Evolutionary conservation across 108 stramenopile genomes (phyloP).

Genomic region (Licmophora abbreviata): DNA sequence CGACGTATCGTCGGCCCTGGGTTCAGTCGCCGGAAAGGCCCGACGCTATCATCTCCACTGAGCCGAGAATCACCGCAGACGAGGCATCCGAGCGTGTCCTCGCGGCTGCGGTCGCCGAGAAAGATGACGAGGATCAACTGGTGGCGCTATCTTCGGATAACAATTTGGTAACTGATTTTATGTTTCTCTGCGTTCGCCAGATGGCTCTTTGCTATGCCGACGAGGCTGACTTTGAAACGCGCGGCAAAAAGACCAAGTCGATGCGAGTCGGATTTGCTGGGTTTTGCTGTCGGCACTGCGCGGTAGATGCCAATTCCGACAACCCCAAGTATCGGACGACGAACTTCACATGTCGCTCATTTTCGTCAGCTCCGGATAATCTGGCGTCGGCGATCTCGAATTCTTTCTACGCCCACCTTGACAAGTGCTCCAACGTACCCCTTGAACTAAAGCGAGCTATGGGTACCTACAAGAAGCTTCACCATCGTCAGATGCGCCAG

Average conservation of each 20-base stretch:
- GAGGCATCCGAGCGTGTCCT: constrained; percentile 24
- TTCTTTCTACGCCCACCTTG: constrained; percentile 34
- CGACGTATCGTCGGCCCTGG: no score
- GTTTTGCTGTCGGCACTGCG: constrained; percentile 54
- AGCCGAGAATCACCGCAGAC: constrained; percentile 3
- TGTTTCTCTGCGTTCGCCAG: constrained; percentile 37
- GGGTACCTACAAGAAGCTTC: constrained; percentile 25
- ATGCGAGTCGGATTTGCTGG: constrained; percentile 48
- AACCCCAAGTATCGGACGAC: not conserved
- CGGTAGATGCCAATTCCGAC: not conserved
- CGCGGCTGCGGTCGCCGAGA: constrained; percentile 17
- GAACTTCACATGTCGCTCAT: constrained; percentile 30
- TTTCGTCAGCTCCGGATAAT: constrained; percentile 38
- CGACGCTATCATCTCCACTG: not conserved
- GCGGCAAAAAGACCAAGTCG: constrained; percentile 37
- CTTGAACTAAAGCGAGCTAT: constrained; percentile 23
- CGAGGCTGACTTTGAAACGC: constrained; percentile 22
- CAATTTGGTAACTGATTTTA: constrained; percentile 22
- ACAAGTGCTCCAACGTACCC: constrained; percentile 30
- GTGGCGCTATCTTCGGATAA: constrained; percentile 16
- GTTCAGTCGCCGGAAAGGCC: no score
- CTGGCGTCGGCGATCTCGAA: constrained; percentile 34
- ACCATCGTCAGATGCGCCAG: constrained; percentile 27
- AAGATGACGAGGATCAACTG: constrained; percentile 6
- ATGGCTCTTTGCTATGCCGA: constrained; percentile 40